phyloP scores from a whole-genome alignment of 345 rosid species.

The Zanthoxylum bungeanum region DNA sequence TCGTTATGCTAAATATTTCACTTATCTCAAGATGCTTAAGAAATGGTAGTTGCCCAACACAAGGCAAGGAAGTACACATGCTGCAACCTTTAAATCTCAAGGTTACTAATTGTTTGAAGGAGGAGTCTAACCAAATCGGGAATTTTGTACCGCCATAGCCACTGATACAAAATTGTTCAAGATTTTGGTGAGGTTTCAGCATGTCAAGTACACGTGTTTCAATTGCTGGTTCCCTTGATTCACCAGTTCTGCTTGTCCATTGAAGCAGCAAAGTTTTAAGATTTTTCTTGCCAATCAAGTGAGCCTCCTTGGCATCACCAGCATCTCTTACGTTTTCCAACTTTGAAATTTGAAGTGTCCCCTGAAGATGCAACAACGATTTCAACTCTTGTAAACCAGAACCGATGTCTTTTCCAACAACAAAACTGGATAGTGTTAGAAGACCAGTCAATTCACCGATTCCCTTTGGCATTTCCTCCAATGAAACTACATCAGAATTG shows the following conservation, averaged over 20 bases:
- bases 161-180: constrained; percentile 28
- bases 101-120: constrained; percentile 5
- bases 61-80: constrained; percentile 5
- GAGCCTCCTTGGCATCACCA: constrained; percentile 27
- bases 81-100: constrained; percentile 7
- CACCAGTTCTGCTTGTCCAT: constrained; percentile 23
- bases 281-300: constrained; percentile 27
- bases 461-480: constrained; percentile 3
- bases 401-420: constrained; percentile 5
- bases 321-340: constrained; percentile 4
- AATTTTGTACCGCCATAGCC: constrained; percentile 28
- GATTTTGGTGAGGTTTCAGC: constrained; percentile 38
- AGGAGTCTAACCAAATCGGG: constrained; percentile 19
- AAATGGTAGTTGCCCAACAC: background rate
- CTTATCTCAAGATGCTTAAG: constrained; percentile 3
- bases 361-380: background rate
- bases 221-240: constrained; percentile 6
- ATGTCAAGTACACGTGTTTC: constrained; percentile 29
- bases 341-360: background rate
- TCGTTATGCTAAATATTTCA: background rate
- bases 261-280: constrained; percentile 27
- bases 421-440: background rate
- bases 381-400: constrained; percentile 5
- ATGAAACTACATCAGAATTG: background rate
- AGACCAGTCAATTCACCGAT: constrained; percentile 1